Evolutionary conservation across 2,329 filamentous ascomycete species (phyloP), one percentile per base, ranked within the genome.

Genomic region (Drechslerella coelobrocha): DNA sequence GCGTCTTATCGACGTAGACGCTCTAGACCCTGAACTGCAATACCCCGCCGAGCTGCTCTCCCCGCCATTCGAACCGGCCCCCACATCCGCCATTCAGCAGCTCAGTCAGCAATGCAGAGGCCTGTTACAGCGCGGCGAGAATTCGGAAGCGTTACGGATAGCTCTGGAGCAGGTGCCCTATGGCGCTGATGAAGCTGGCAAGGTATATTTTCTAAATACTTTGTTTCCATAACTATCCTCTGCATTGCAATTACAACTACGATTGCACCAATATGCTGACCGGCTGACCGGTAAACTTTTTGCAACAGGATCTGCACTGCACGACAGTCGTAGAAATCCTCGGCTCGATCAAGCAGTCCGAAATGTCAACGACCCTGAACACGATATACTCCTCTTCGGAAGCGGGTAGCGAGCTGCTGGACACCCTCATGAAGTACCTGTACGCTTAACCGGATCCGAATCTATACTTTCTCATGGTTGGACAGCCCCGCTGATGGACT

Each of bases 351-450:
- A 92, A 96, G 79, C 92, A 94, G 77, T 90, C 90, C 76, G 94
- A 99, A 76, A 97, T 97, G 90, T 91, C 88, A 73, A 89, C 91
- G 12, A 87, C 97, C 77, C 83, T 99, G 75, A 87, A 88, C 80
- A 86, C 88, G 65, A 89, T 97, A 77, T 92, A 94, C 81, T 61
- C 83, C 82, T 68, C 87, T 88, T 9, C 86, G 89, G 54, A 71
- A 63, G 90, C 90, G 72, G 94, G 94, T 26, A 86, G 86, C 72
- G 94, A 97, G 80, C 84, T 90, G 72, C 82, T 96, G 75, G 94
- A 99, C 79, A 91, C 93, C 55, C 82, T 99, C 79, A 96, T 96
- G 90, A 99, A 99, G 83, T 99, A 97, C 81, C 83, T 97, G 87
- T 97, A 86, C 77, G 89, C 83, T 19, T 21, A 14, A 5, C 41